A percentile compares a stretch with the other conserved stretches of the same genome.
Conservation (phyloP, 768 basidiomycete species). For the Lentinula lateritia region DNA sequence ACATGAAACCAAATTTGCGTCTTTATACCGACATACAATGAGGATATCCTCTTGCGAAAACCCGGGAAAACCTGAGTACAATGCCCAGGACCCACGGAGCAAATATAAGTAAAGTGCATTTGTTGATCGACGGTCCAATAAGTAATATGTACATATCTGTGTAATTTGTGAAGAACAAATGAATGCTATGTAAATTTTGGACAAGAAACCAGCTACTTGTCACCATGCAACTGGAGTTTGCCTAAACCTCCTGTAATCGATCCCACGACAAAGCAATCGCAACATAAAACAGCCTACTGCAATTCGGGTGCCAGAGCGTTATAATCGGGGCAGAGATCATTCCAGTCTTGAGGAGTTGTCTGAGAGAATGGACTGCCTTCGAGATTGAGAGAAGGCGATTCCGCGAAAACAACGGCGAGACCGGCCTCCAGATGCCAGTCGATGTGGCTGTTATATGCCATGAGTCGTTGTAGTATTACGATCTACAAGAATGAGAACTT, state of each 20-base stretch:
- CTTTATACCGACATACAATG: too few relatives aligned
- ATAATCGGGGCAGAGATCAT: slow-evolving; percentile 8
- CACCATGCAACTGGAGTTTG: background rate
- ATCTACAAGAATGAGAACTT: background rate
- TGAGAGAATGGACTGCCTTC: slow-evolving; percentile 6
- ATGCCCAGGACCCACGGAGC: too few relatives aligned
- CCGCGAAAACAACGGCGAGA: slow-evolving; percentile 14
- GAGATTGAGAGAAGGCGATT: slow-evolving; percentile 8
- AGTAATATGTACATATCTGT: background rate
- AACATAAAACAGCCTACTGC: slow-evolving; percentile 3
- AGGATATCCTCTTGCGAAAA: too few relatives aligned
- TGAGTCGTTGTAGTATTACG: background rate
- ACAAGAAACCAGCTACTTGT: background rate
- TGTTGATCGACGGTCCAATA: background rate
- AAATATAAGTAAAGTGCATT: background rate
- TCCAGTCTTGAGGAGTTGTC: slow-evolving; percentile 6
- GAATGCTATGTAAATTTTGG: background rate
- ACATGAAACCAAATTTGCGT: too few relatives aligned
- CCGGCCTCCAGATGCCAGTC: slow-evolving; percentile 13
- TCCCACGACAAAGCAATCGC: background rate
- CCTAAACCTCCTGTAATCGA: background rate
- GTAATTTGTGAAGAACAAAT: background rate
- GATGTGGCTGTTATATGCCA: background rate
- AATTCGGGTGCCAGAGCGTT: slow-evolving; percentile 9
- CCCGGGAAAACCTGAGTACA: too few relatives aligned